Base-by-base conservation (phyloP, 2,329 filamentous ascomycete genomes). In the Plectosphaerella sp. region DNA sequence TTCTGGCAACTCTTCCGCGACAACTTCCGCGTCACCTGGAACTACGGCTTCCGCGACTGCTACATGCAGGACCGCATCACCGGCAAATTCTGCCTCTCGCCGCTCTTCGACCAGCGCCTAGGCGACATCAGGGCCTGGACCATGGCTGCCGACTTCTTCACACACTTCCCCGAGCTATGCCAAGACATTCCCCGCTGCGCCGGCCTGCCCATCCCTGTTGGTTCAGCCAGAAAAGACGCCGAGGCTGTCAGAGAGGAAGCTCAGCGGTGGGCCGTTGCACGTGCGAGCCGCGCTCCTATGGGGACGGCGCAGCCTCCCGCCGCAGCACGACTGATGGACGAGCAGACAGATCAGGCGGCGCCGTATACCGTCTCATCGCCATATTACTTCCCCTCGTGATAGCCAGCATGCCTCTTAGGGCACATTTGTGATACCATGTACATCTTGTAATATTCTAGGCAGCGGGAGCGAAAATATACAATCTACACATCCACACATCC, bases 141-240 rank as follows among this genome's bases (percentile, higher is more conserved):
- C 2, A 65, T 66, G 64, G 55, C 54, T 4, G 36, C 51, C 0
- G 63, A 64, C 11, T 62, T 66, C 33, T 66, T 66, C 18, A 16
- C 45, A 0, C 57, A 55, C 5, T 66, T 63, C 2, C 64, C 62
- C 0, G 64, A 65, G 25, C 51, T 66, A 1, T 49, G 39, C 2
- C 54, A 55, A 1, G 64, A 81, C 22, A 65, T 66, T 0, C 64
- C 63, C 10, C 42, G 37, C 39, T 52, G 48, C 4, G 49, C 50
- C 1, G 48, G 50, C 15, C 46, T 48, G 18, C 28, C 46, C 15
- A 37, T 37, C 16, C 28, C 46, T 11, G 46, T 48, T 3, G 46
- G 46, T 7, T 48, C 46, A n/a, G 46, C 46, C 4, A 28, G 33
- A 3, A 48, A 48, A 28, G 46, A 48, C 14, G 33, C 33, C 3